phyloP scores from a whole-genome alignment of 2,329 filamentous ascomycete genomes.

The Raffaelea albimanens region DNA sequence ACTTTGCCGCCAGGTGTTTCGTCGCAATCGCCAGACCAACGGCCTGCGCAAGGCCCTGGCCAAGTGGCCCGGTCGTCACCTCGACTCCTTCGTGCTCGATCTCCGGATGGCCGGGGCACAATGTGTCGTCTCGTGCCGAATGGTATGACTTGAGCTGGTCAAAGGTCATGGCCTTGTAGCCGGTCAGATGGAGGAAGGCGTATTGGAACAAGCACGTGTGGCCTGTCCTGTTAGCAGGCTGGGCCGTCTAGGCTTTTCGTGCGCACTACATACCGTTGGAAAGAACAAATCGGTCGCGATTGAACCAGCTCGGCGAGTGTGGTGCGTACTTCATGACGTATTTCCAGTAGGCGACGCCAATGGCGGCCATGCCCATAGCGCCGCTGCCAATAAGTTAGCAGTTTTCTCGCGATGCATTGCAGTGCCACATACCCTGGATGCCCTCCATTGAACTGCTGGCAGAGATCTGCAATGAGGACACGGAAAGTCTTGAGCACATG shows the following conservation, averaged over 20 bases:
- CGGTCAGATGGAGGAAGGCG: slow-evolving; percentile 40
- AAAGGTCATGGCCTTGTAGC: slow-evolving; percentile 45
- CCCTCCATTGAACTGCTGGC: slow-evolving; percentile 60
- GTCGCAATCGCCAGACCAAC: slow-evolving; percentile 49
- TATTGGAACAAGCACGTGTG: slow-evolving; percentile 48
- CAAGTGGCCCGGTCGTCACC: slow-evolving; percentile 49
- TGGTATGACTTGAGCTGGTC: slow-evolving; percentile 47
- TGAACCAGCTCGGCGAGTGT: slow-evolving; percentile 45
- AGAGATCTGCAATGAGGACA: slow-evolving; percentile 56
- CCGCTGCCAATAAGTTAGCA: slow-evolving; percentile 2
- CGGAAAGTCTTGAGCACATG: slow-evolving; percentile 28
- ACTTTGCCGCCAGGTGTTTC: slow-evolving; percentile 44
- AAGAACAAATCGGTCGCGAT: slow-evolving; percentile 53
- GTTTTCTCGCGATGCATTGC: not conserved
- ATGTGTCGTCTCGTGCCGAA: slow-evolving; percentile 28
- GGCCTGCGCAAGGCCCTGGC: slow-evolving; percentile 51
- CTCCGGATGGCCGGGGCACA: slow-evolving; percentile 48
- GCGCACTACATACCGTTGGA: too few relatives aligned
- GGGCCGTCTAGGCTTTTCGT: too few relatives aligned
- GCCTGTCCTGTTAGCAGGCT: too few relatives aligned
- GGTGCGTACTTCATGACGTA: slow-evolving; percentile 54
- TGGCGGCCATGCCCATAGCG: slow-evolving; percentile 52
- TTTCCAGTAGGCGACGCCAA: slow-evolving; percentile 51
- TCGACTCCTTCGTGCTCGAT: slow-evolving; percentile 49
- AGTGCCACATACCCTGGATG: slow-evolving; percentile 49